These are phyloP conservation scores for Primulina eburnea DNA, from an alignment of 257 asterid species.

Conservation along the genomic window DNA sequence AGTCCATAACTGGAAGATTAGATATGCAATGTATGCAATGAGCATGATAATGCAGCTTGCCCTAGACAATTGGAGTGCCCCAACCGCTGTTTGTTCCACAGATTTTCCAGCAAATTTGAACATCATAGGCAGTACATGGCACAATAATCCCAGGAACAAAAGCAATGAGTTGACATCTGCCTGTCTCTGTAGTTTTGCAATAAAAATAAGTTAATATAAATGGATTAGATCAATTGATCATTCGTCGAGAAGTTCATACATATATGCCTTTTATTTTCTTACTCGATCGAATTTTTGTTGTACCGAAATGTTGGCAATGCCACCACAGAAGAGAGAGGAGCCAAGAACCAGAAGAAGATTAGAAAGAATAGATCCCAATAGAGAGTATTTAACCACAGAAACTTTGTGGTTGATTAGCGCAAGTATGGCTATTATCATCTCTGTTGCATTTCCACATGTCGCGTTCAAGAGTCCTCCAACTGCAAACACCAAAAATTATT, in stretches of 20 bases:
- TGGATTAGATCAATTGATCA: too few relatives aligned
- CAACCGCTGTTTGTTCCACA: slow-evolving; percentile 26
- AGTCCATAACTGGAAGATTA: slow-evolving; percentile 78
- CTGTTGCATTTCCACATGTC: slow-evolving; percentile 96
- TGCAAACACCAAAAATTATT: slow-evolving; percentile 26
- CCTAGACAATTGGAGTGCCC: slow-evolving; percentile 55
- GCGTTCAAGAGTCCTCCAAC: slow-evolving; percentile 98
- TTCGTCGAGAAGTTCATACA: too few relatives aligned
- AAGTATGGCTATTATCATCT: slow-evolving; percentile 73
- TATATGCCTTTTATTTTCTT: slow-evolving; percentile 2
- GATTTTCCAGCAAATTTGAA: slow-evolving; percentile 40
- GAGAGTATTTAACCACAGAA: slow-evolving; percentile 75
- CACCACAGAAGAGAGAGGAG: slow-evolving; percentile 89
- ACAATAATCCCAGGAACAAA: slow-evolving; percentile 64
- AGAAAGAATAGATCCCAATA: slow-evolving; percentile 82
- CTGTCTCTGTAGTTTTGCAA: slow-evolving; percentile 54
- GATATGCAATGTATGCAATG: slow-evolving; percentile 65
- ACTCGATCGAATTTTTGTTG: slow-evolving; percentile 76
- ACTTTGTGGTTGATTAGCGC: slow-evolving; percentile 71
- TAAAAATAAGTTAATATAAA: too few relatives aligned
- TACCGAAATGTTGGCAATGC: slow-evolving; percentile 56
- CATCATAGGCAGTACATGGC: slow-evolving; percentile 69
- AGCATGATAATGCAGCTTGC: slow-evolving; percentile 77
- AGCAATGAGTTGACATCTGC: slow-evolving; percentile 75
- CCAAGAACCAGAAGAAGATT: slow-evolving; percentile 96